Evolutionary conservation across 2,329 filamentous ascomycete species (phyloP).

Genomic region (Trichoderma simmonsii): DNA sequence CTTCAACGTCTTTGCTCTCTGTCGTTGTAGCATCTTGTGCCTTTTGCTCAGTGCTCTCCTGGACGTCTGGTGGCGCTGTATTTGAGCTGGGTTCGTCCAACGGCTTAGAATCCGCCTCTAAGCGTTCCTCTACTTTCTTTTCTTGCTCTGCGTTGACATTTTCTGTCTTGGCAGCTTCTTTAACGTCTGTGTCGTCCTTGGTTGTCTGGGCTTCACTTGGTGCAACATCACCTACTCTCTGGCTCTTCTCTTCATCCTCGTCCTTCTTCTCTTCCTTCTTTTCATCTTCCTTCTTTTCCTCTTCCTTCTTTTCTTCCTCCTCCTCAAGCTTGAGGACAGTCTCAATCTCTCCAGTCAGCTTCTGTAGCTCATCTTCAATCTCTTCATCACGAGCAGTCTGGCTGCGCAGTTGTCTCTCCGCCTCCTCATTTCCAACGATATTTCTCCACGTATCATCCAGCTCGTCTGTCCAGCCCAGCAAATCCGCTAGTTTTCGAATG

Average conservation of each 20-base stretch:
- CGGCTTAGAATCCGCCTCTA: neutral
- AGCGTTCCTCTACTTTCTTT: neutral
- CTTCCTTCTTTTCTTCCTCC: conserved; percentile 13
- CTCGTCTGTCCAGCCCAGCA: conserved; percentile 82
- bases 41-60: neutral
- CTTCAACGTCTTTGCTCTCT: neutral
- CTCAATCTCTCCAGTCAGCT: conserved; percentile 37
- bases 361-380: conserved; percentile 45
- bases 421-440: conserved; percentile 61
- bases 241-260: neutral
- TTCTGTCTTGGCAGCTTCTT: neutral
- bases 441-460: conserved; percentile 72
- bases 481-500: conserved; percentile 72
- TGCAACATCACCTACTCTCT: neutral
- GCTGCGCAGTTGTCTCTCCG: conserved; percentile 44
- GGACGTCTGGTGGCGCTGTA: neutral
- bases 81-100: neutral
- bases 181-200: neutral
- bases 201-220: neutral
- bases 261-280: neutral
- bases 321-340: conserved; percentile 33
- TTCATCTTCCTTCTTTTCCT: conserved; percentile 8
- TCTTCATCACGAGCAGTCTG: conserved; percentile 32
- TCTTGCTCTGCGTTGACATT: neutral
- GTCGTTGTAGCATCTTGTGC: neutral